Base-by-base conservation (phyloP, 192 early-diverging fungal species). In the Paraglomus brasilianum region DNA sequence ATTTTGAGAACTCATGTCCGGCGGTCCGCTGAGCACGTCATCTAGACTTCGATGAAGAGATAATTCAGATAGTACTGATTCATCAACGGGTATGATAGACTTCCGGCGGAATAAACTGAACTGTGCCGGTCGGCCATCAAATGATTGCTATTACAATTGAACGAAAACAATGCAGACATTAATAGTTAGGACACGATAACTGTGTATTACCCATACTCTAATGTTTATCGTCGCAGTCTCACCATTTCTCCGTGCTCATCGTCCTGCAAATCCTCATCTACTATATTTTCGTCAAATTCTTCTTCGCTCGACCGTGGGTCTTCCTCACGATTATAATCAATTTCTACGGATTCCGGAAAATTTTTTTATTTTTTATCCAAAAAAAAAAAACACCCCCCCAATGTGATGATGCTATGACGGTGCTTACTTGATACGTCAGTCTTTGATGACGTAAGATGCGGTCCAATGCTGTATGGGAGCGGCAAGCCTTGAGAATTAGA, bases 71-170 rank as follows among this genome's bases (percentile, higher is more conserved):
- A 82, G 72, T 13, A 87, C 85, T 53, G 78, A 80, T 72, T 86
- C 86, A 55, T 86, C 86, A 66, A 87, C 82, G n/a, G 86, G 86
- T 64, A 87, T 84, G 64, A 85, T 86, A 4, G 83, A 85, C 74
- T 87, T 87, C 61, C 85, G 69, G 46, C 85, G 78, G 70, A 87
- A 86, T 51, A 81, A 75, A 62, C 77, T 82, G 46, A 69, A 77
- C 39, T 77, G 77, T 22, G 75, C 74, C 5, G 74, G 66, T 11
- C 47, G 66, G 5, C 65, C 67, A 21, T 81, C 83, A 66, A 85
- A 85, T 56, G 72, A 73, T 72, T 81, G 81, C 77, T 80, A 19
- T 15, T 57, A 63, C 0, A 44, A 62, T 30, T 4, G 19, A 42
- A 60, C 17, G 21, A 15, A 17, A 21, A 38, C 22, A 45, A 10